Percentiles rank a stretch among this genome's conserved stretches.
Evolutionary conservation across 2,329 filamentous ascomycete genomes (phyloP).

Genomic region (Blumeria graminis): DNA sequence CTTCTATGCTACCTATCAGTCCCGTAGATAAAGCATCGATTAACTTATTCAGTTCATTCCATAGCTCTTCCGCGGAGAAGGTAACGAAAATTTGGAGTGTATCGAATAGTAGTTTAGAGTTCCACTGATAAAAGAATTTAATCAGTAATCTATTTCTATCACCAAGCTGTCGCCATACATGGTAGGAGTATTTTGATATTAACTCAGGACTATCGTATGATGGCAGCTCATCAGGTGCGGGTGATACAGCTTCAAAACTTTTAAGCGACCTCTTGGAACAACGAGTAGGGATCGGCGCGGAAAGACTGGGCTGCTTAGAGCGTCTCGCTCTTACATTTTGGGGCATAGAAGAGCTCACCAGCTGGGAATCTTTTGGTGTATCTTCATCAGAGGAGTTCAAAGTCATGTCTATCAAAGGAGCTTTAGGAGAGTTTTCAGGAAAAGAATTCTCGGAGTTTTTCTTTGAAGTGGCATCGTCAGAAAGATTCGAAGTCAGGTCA

Average conservation of each 20-base stretch:
- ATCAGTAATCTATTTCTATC: slow-evolving; percentile 19
- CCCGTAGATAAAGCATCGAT: slow-evolving; percentile 3
- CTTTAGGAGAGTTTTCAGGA: background rate
- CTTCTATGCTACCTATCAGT: slow-evolving; percentile 4
- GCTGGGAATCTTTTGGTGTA: background rate
- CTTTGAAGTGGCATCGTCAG: background rate
- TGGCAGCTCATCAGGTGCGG: slow-evolving; percentile 5
- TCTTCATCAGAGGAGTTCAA: slow-evolving; percentile 6
- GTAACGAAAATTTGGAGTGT: slow-evolving; percentile 5
- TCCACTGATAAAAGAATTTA: slow-evolving; percentile 17
- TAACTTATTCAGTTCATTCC: slow-evolving; percentile 4
- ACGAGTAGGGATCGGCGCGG: no score
- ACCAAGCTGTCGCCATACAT: slow-evolving; percentile 6
- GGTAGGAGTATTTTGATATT: slow-evolving; percentile 8
- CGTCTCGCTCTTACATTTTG: background rate
- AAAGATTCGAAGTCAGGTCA: background rate
- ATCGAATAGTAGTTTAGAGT: background rate
- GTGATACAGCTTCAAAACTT: background rate
- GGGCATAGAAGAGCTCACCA: background rate
- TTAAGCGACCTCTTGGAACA: background rate
- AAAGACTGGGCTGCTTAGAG: background rate
- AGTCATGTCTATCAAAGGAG: slow-evolving; percentile 8
- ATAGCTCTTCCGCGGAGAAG: slow-evolving; percentile 4
- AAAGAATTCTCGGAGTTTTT: background rate
- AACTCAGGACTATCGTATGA: slow-evolving; percentile 7